Percentiles rank a stretch among this genome's conserved stretches.
Evolutionary conservation across 2,329 filamentous ascomycete species (phyloP).

Genomic region (Nigrospora osmanthi): DNA sequence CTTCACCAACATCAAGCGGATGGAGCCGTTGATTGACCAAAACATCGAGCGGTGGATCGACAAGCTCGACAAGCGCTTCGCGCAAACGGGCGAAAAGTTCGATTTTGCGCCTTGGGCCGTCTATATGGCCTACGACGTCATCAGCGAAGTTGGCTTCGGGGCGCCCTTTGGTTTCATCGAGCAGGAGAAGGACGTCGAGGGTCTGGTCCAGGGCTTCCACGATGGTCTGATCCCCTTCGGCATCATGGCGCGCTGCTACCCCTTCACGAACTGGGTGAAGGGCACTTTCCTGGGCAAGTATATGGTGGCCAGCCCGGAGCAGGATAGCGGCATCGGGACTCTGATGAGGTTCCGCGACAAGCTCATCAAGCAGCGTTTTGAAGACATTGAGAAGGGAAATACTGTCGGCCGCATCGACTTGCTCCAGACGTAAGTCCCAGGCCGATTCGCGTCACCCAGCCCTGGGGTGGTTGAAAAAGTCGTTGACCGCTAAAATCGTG

Average conservation of each 20-base stretch:
- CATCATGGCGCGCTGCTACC: constrained; percentile 41
- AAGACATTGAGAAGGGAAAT: constrained; percentile 37
- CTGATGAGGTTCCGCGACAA: constrained; percentile 51
- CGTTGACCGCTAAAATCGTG: constrained; percentile 35
- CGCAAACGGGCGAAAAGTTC: constrained; percentile 31
- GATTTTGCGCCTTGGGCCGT: constrained; percentile 50
- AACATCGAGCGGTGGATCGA: constrained; percentile 41
- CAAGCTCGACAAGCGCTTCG: constrained; percentile 38
- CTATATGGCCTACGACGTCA: constrained; percentile 50
- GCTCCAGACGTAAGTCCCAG: constrained; percentile 35
- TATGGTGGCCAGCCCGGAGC: constrained; percentile 42
- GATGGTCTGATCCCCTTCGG: constrained; percentile 43
- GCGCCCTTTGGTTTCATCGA: constrained; percentile 48
- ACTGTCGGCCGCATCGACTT: constrained; percentile 38
- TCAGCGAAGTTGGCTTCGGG: constrained; percentile 48
- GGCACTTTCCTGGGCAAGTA: constrained; percentile 42
- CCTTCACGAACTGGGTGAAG: constrained; percentile 47
- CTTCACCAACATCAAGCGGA: constrained; percentile 48
- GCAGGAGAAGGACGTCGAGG: constrained; percentile 40
- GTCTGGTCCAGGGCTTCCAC: constrained; percentile 46
- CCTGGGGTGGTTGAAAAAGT: background rate
- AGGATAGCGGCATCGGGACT: constrained; percentile 45
- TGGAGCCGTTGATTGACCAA: constrained; percentile 47
- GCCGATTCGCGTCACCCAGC: no score
- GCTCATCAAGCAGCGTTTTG: constrained; percentile 37